Conservation (phyloP, 441 rosid genomes). For the Arabidopsis lyrata region DNA sequence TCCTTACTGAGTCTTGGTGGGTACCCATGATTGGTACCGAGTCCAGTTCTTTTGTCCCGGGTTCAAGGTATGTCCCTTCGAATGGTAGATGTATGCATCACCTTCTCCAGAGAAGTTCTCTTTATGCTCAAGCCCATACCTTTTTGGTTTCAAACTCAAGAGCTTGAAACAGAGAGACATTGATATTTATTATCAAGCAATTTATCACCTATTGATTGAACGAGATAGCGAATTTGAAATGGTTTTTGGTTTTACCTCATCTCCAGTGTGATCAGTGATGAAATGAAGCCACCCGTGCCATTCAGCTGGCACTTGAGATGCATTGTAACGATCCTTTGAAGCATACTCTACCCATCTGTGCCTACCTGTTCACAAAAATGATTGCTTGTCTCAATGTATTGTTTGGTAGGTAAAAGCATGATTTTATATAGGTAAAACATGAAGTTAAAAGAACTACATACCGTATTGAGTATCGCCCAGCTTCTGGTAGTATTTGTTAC, state of each 20-base stretch:
- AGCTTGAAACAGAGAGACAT: constrained; percentile 58
- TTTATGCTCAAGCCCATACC: constrained; percentile 88
- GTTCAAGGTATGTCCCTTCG: constrained; percentile 92
- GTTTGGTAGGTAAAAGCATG: background rate
- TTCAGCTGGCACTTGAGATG: constrained; percentile 98
- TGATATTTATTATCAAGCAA: background rate
- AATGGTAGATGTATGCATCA: constrained; percentile 81
- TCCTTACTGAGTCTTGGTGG: constrained; percentile 62
- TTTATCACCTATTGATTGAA: constrained; percentile 2
- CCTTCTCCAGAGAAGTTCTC: constrained; percentile 98
- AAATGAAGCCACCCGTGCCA: constrained; percentile 99
- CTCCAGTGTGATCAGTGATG: constrained; percentile 96
- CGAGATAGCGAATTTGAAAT: background rate
- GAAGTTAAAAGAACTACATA: constrained; percentile 44
- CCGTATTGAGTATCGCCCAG: constrained; percentile 76
- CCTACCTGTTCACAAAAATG: constrained; percentile 62
- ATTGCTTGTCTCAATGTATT: background rate
- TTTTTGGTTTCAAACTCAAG: constrained; percentile 87
- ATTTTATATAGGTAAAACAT: background rate
- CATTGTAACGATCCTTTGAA: constrained; percentile 83
- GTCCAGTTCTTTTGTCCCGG: constrained; percentile 95
- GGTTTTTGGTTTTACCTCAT: constrained; percentile 61
- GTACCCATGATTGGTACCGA: constrained; percentile 91
- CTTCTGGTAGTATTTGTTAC: constrained; percentile 91
- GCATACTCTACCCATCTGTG: constrained; percentile 98